Base-by-base conservation (phyloP, 352 stramenopile genomes). In the Globisporangium cylindrosporum region DNA sequence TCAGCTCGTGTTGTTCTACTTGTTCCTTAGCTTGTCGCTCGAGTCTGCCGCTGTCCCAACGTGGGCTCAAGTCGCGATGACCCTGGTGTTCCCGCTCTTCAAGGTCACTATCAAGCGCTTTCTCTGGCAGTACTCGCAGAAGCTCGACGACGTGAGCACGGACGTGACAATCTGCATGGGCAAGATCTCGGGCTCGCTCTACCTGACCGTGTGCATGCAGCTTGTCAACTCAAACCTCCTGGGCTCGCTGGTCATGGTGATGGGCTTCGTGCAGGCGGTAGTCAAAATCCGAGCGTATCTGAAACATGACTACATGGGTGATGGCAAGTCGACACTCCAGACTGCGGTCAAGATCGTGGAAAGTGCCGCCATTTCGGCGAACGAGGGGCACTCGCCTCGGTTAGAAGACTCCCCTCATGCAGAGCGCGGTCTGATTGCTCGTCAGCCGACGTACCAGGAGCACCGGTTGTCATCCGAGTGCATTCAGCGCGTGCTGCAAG, bases 291-390 rank as follows among this genome's bases (percentile, higher is more conserved):
- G 67, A 54, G 70, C 66, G 58, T 79, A 79, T 32, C 56, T 69
- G 18, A 66, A n/a, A 0, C 70, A 81, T 38, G 69, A 66, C 18
- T 79, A 77, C 36, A 72, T 79, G 3, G 65, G 70, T 18, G 69
- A 79, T 36, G 66, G 70, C 12, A 49, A 49, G 22, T 67, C 54
- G 9, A 77, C 74, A 4, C 22, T 81, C 3, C 59, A 70, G 53
- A 79, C 74, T 1, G 69, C 66, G 4, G 57, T 70, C 9, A 79
- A 81, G 67, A 78, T 81, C 48, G 55, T 79, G 4, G 70, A 79
- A 54, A 69, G 59, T 9, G 53, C 69, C 4, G 34, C 66, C 25
- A 2, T 51, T n/a, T 70, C 62, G 24, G 62, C 64, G 6, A 56
- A 65, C 12, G 60, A 66, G 54, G 38, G 15, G 12, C 38, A 14